A percentile compares a stretch with the other conserved stretches of the same genome.
Conservation (phyloP, 2,329 filamentous ascomycete species). For the Emmonsiellopsis sp. region DNA sequence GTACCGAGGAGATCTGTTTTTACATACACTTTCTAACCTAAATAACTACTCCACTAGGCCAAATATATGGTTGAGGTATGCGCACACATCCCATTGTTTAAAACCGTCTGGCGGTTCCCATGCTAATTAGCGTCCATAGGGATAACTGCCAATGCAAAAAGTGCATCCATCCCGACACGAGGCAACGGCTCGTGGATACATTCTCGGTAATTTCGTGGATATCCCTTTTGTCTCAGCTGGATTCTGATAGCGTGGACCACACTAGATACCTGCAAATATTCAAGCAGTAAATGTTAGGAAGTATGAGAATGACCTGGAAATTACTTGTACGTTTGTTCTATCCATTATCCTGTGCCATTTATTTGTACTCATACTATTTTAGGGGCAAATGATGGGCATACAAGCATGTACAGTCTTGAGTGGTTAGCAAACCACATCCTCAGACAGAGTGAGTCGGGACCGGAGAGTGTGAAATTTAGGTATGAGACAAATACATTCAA, state of each 20-base stretch:
- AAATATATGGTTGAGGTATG: slow-evolving; percentile 11
- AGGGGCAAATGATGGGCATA: slow-evolving; percentile 62
- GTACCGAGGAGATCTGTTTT: neutral
- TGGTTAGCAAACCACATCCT: slow-evolving; percentile 47
- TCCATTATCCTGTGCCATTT: slow-evolving; percentile 5
- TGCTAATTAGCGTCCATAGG: slow-evolving; percentile 27
- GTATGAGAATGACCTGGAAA: slow-evolving; percentile 31
- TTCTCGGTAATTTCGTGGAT: slow-evolving; percentile 37
- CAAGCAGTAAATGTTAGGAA: slow-evolving; percentile 23
- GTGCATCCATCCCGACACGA: slow-evolving; percentile 62
- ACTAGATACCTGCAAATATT: slow-evolving; percentile 42
- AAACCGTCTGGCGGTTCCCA: neutral
- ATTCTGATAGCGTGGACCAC: neutral
- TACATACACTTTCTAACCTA: neutral
- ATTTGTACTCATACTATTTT: slow-evolving; percentile 7
- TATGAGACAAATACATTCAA: neutral
- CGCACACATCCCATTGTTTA: neutral
- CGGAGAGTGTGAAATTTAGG: neutral
- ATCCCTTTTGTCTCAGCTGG: neutral
- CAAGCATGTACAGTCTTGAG: slow-evolving; percentile 56
- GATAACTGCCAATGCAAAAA: slow-evolving; percentile 63
- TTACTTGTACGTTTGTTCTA: slow-evolving; percentile 40
- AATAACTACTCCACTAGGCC: slow-evolving; percentile 5
- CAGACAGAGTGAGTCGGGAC: neutral
- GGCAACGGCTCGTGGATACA: slow-evolving; percentile 59